These are phyloP conservation scores for Escallonia herrerae DNA, from an alignment of 129 eudicot genomes.

Conservation along the genomic window DNA sequence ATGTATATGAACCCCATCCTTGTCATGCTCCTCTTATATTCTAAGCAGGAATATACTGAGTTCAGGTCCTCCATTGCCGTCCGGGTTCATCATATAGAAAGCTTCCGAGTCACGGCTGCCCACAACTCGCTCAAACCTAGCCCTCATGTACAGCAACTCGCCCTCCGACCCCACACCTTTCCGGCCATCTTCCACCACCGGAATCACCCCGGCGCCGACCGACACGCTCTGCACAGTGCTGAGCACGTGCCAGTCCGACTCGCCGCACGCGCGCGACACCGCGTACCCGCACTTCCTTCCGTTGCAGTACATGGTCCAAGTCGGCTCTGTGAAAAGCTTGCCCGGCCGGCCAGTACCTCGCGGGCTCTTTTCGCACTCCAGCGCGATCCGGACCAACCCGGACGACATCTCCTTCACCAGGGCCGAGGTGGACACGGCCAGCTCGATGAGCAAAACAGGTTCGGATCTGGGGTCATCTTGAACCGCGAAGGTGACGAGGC, in stretches of 20 bases:
- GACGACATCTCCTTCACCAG: constrained; percentile 90
- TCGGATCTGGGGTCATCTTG: constrained; percentile 56
- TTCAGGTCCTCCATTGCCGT: constrained; percentile 86
- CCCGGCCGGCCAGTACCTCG: constrained; percentile 17
- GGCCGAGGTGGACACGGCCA: constrained; percentile 57
- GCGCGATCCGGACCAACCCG: constrained; percentile 74
- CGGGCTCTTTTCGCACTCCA: constrained; percentile 60
- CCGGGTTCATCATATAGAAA: constrained; percentile 91
- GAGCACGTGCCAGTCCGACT: constrained; percentile 69
- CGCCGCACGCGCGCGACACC: constrained; percentile 43
- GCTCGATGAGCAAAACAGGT: constrained; percentile 49
- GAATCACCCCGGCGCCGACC: constrained; percentile 91
- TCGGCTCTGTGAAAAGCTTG: constrained; percentile 45
- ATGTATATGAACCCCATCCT: too few species aligned
- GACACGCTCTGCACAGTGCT: constrained; percentile 67
- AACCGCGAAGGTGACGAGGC: constrained; percentile 83
- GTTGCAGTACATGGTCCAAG: constrained; percentile 91
- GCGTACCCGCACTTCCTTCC: constrained; percentile 89
- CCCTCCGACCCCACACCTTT: constrained; percentile 32
- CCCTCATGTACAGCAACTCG: constrained; percentile 83
- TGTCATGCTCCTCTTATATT: constrained; percentile 17
- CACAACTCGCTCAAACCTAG: constrained; percentile 82
- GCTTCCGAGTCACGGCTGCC: constrained; percentile 97
- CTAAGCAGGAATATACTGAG: constrained; percentile 79
- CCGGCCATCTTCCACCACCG: constrained; percentile 58